phyloP scores from a whole-genome alignment of 345 rosid species.

The Lenwebbia sp. region DNA sequence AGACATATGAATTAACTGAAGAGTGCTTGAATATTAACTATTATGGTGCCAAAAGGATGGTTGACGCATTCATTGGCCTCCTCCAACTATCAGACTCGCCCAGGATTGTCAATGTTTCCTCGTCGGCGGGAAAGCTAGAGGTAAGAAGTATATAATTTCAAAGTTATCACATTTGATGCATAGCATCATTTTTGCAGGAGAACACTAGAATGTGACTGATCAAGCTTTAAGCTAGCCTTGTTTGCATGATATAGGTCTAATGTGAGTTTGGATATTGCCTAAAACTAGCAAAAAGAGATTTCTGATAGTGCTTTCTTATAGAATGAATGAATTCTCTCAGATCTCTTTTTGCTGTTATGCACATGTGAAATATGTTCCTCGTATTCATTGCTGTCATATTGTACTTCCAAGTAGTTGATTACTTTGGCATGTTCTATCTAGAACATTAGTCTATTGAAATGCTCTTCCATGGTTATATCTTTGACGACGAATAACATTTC shows the following conservation, averaged over 20 bases:
- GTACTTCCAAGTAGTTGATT: not conserved
- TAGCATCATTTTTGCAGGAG: not conserved
- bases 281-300: not conserved
- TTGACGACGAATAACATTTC: not conserved
- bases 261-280: not conserved
- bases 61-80: slow-evolving; percentile 33
- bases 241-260: not conserved
- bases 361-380: not conserved
- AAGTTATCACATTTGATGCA: not conserved
- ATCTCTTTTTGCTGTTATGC: not conserved
- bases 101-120: slow-evolving; percentile 40
- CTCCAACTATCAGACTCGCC: slow-evolving; percentile 37
- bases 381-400: not conserved
- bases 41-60: slow-evolving; percentile 36
- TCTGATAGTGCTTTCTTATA: not conserved
- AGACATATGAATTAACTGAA: slow-evolving; percentile 24
- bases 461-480: not conserved
- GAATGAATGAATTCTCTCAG: not conserved
- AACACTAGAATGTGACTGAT: not conserved
- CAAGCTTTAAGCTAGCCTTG: not conserved
- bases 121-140: slow-evolving; percentile 23
- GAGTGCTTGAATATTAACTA: slow-evolving; percentile 35
- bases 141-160: slow-evolving; percentile 1
- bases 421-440: not conserved
- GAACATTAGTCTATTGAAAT: not conserved